Conservation (phyloP, 768 basidiomycete species). For the Suillus weaverae region DNA sequence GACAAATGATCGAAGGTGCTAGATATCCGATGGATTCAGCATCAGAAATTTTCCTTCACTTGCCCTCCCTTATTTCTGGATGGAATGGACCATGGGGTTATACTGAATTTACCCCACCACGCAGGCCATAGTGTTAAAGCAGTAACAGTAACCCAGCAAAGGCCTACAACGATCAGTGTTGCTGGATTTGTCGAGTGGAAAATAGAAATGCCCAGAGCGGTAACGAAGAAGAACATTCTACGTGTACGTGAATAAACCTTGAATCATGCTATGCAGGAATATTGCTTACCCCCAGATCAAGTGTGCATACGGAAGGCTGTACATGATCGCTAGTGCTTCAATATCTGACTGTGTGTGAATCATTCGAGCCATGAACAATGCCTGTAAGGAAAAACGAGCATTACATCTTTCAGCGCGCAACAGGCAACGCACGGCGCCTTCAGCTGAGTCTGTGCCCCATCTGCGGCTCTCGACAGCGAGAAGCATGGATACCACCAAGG, state of each 20-base stretch:
- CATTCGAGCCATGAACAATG: conserved; percentile 22
- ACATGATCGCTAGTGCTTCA: conserved; percentile 32
- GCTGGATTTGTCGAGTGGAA: background rate
- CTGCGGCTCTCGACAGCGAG: conserved; percentile 38
- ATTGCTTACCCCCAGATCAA: conserved; percentile 29
- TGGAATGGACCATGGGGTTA: background rate
- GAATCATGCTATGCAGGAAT: background rate
- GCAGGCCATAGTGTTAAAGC: conserved; percentile 4
- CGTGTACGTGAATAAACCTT: background rate
- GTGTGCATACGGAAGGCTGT: conserved; percentile 32
- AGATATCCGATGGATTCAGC: background rate
- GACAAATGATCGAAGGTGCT: background rate
- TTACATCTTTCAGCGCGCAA: background rate
- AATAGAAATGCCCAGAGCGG: conserved; percentile 6
- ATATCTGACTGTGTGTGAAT: conserved; percentile 18
- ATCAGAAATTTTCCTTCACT: background rate
- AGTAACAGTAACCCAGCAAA: conserved; percentile 7
- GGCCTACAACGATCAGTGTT: background rate
- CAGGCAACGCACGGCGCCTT: conserved; percentile 29
- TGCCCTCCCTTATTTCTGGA: background rate
- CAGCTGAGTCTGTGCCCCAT: conserved; percentile 21
- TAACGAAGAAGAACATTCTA: conserved; percentile 14
- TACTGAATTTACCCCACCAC: background rate
- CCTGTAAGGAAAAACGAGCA: background rate
- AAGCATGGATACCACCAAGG: conserved; percentile 35